Base-by-base conservation (phyloP, 139 green algal species). In the Chlorella sp. region DNA sequence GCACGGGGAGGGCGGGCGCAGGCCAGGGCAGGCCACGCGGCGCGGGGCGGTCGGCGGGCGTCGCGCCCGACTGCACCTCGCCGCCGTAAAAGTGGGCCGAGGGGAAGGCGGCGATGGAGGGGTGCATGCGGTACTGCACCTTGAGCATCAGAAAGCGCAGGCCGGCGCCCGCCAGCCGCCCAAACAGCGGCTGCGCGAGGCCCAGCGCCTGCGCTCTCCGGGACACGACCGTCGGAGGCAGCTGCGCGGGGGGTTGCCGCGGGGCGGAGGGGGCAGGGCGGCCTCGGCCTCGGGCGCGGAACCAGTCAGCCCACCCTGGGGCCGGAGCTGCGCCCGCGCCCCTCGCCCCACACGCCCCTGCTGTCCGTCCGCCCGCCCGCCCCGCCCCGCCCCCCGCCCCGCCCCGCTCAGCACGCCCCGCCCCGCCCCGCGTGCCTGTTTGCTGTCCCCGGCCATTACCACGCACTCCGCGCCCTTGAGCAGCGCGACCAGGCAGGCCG, bases 51-150 rank as follows among this genome's bases (percentile, higher is more conserved):
- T 87, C 67, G 8, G 25, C 29, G 8, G 61, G 17, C 7, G 36
- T 46, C 4, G 88, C 69, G 48, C 80, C 83, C 1, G 81, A 84
- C 21, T 63, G 82, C 50, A 91, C 55, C 29, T n/a, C 77, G 56
- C 83, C 84, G 14, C 58, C 41, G 63, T 96, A 95, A 77, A 95
- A 96, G 2, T 63, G 42, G 5, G 38, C 7, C 0, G 86, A 87
- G 25, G 84, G 78, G n/a, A 89, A 91, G 29, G 43, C 73, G 3
- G 83, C 83, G 41, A 97, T 93, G 23, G 60, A 67, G 6, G 92
- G 92, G 73, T 97, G 91, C 93, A 97, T 97, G 43, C 93, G 86
- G 82, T 98, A 98, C 86, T 98, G 71, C 43, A 61, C 43, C 74
- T 98, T 86, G 74, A 98, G 85, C 79, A 98, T 82, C 51, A 89